These are phyloP conservation scores for Rosa rugosa DNA, from an alignment of 306 rosid genomes.

Conservation along the genomic window DNA sequence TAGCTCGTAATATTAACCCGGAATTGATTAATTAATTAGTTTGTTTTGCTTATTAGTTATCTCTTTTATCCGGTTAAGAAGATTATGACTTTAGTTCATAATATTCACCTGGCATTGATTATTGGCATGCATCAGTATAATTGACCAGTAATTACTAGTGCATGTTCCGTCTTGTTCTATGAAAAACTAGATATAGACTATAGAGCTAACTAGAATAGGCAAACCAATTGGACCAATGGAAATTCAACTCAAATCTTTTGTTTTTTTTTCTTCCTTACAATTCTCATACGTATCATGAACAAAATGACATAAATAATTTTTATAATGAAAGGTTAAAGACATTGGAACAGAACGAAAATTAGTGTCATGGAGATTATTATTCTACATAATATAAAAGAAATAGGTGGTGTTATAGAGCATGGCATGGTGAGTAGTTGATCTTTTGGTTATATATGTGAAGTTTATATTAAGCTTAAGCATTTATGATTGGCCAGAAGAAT, in stretches of 20 bases:
- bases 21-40: neutral
- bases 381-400: neutral
- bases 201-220: neutral
- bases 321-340: neutral
- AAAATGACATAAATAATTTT: neutral
- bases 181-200: neutral
- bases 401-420: neutral
- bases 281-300: neutral
- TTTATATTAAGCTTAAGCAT: too few relatives aligned
- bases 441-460: neutral
- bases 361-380: neutral
- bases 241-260: neutral
- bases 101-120: neutral
- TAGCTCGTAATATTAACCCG: too few relatives aligned
- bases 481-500: too few relatives aligned
- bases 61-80: neutral
- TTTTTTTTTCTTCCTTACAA: neutral
- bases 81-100: neutral
- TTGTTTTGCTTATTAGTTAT: neutral
- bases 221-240: constrained; percentile 1
- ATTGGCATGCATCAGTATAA: neutral
- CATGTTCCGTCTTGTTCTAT: neutral
- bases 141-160: neutral
- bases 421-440: neutral
- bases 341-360: neutral